Evolutionary conservation across 805 yeast species (phyloP).

Genomic region (Candida pseudofarinosa): DNA sequence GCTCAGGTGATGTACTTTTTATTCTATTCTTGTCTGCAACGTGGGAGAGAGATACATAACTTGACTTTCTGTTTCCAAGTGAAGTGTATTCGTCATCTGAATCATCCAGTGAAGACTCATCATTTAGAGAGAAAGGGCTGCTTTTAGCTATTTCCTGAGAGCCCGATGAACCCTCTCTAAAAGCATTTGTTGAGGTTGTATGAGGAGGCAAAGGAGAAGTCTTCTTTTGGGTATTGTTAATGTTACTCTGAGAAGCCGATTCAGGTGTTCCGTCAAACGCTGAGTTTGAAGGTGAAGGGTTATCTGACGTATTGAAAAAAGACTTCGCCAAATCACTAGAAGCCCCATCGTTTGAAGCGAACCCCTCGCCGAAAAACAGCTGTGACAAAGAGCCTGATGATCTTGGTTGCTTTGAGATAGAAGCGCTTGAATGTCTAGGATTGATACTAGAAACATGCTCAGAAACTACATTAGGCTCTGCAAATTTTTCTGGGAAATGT

Average conservation of each 20-base stretch:
- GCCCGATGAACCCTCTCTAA: conserved; percentile 31
- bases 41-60: conserved; percentile 46
- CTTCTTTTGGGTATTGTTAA: conserved; percentile 24
- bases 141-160: conserved; percentile 8
- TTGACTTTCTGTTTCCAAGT: conserved; percentile 9
- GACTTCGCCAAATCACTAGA: conserved; percentile 5
- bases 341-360: conserved; percentile 3
- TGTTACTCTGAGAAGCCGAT: conserved; percentile 1
- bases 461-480: conserved; percentile 21
- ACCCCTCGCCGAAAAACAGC: conserved; percentile 32
- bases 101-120: conserved; percentile 36
- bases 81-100: conserved; percentile 13
- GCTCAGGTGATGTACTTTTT: conserved; percentile 24
- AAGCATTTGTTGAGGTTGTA: conserved; percentile 40
- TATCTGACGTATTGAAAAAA: conserved; percentile 2
- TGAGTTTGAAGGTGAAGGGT: neutral
- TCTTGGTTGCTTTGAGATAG: conserved; percentile 37
- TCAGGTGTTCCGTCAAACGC: neutral
- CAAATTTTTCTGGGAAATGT: conserved; percentile 18
- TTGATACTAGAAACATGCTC: conserved; percentile 26
- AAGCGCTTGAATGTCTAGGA: conserved; percentile 31
- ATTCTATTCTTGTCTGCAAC: conserved; percentile 47
- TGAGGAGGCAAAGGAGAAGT: conserved; percentile 41
- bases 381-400: conserved; percentile 36
- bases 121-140: conserved; percentile 32